These are phyloP conservation scores for Austroboletus eburneus DNA, from an alignment of 768 basidiomycete genomes.

Conservation along the genomic window DNA sequence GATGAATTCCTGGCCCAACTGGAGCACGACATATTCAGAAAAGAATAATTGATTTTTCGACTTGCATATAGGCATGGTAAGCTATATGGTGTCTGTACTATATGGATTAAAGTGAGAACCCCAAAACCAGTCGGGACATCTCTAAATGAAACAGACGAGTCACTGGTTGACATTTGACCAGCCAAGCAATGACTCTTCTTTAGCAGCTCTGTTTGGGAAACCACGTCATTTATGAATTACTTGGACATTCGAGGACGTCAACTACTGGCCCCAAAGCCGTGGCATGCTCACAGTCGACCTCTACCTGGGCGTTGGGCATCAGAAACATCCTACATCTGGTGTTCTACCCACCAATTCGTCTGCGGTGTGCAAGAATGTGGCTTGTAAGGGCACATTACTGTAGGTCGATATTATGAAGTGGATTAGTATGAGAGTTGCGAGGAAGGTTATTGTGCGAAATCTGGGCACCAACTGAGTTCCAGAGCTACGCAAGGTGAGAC, in stretches of 20 bases:
- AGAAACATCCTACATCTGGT: too few relatives aligned
- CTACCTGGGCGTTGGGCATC: too few relatives aligned
- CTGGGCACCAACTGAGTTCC: slow-evolving; percentile 42
- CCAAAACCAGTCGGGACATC: slow-evolving; percentile 23
- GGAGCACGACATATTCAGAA: slow-evolving; percentile 53
- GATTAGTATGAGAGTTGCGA: slow-evolving; percentile 38
- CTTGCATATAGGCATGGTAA: not conserved
- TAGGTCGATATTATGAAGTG: slow-evolving; percentile 28
- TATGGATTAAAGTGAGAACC: not conserved
- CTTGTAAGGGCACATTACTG: slow-evolving; percentile 25
- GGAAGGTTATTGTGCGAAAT: slow-evolving; percentile 39
- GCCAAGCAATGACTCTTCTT: slow-evolving; percentile 32
- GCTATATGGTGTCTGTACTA: not conserved
- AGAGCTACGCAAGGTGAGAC: too few relatives aligned
- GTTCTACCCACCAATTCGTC: slow-evolving; percentile 60
- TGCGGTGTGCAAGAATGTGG: slow-evolving; percentile 53
- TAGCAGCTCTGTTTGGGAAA: slow-evolving; percentile 43
- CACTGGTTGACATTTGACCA: slow-evolving; percentile 42
- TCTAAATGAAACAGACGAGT: slow-evolving; percentile 41
- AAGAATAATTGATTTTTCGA: slow-evolving; percentile 3
- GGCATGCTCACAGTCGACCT: too few relatives aligned
- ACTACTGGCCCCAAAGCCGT: too few relatives aligned
- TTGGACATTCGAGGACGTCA: slow-evolving; percentile 37
- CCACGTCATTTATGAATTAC: slow-evolving; percentile 10
- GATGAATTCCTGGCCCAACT: slow-evolving; percentile 66